Evolutionary conservation across 2,329 filamentous ascomycete genomes (phyloP), one percentile per base, ranked within the genome.

Genomic region (Epichloe sibirici): DNA sequence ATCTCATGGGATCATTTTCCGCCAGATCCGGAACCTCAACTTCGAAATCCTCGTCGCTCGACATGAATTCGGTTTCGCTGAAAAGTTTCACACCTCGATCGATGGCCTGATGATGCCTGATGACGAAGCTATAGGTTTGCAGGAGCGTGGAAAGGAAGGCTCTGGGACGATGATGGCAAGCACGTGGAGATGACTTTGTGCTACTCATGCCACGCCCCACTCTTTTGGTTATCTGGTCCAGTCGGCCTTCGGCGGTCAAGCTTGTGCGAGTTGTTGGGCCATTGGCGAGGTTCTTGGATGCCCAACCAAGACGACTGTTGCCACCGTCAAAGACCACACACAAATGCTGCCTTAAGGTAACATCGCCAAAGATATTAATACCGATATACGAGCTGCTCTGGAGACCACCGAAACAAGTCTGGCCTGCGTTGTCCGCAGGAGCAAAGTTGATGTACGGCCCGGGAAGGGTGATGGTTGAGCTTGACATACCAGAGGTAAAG

Each of bases 1-100:
- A 77, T 63, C 83, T 79, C 75, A 91, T 78, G 42, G 83, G 82
- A 57, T 89, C 85, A 63, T 88, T 80, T 21, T 71, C 72, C 37
- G 76, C 74, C 55, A 83, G 61, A 37, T 74, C 72, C 17, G 77
- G 74, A 34, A 58, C 62, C 59, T 83, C 78, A 43, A 84, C 70
- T 56, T 78, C 73, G 60, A 75, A 72, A 46, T 83, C 79, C 50
- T 81, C 78, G 59, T 78, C 77, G 69, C 80, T 77, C 61, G 75
- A 78, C 80, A 83, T 83, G 52, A 25, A 43, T 54, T 21, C 21
- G 23, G 35, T 46, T 4, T 34, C 35, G 35, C 11, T 46, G 8
- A 5, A 17, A n/a, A 15, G 4, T 28, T 21, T n/a, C 7, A 4
- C 11, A 4, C 21, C 17, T n/a, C 21, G 45, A 13, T 11, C n/a